phyloP scores from a whole-genome alignment of 1,284 basidiomycete species.

The Takashimella tepidaria region DNA sequence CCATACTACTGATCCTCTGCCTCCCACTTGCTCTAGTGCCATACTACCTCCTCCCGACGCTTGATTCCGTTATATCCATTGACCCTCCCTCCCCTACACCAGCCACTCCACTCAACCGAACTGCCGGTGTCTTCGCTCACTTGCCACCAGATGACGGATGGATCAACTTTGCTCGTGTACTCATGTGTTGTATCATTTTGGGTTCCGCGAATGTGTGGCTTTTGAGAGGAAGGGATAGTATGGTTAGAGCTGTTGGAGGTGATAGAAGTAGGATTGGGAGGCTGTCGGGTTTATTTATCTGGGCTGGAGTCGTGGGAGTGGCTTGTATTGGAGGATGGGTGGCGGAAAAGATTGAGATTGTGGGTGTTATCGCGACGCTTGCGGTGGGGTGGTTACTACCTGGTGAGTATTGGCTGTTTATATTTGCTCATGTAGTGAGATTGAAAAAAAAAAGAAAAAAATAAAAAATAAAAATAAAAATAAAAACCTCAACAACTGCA shows the following conservation, averaged over 20 bases:
- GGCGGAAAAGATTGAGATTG: conserved; percentile 41
- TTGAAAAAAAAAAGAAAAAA: too few relatives aligned
- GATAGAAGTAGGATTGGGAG: conserved; percentile 35
- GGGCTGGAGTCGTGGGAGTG: conserved; percentile 33
- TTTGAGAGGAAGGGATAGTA: conserved; percentile 41
- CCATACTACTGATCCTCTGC: conserved; percentile 34
- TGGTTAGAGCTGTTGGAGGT: conserved; percentile 33
- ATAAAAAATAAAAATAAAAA: too few relatives aligned
- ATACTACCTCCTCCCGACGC: conserved; percentile 44
- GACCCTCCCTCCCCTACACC: background rate
- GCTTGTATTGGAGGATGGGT: conserved; percentile 40
- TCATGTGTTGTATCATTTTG: conserved; percentile 35
- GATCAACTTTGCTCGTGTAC: conserved; percentile 44
- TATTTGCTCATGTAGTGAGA: too few relatives aligned
- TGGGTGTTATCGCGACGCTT: conserved; percentile 41
- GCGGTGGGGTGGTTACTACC: conserved; percentile 48
- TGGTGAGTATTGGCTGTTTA: too few relatives aligned
- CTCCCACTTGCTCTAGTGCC: conserved; percentile 48
- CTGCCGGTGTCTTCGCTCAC: conserved; percentile 33
- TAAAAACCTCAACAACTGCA: too few relatives aligned
- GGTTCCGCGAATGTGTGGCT: conserved; percentile 41
- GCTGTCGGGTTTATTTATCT: conserved; percentile 41
- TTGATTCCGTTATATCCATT: conserved; percentile 1
- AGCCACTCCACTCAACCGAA: conserved; percentile 15
- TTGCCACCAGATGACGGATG: conserved; percentile 41